Evolutionary conservation across 305 asterid genomes (phyloP).

Genomic region (Solanum chacoense): DNA sequence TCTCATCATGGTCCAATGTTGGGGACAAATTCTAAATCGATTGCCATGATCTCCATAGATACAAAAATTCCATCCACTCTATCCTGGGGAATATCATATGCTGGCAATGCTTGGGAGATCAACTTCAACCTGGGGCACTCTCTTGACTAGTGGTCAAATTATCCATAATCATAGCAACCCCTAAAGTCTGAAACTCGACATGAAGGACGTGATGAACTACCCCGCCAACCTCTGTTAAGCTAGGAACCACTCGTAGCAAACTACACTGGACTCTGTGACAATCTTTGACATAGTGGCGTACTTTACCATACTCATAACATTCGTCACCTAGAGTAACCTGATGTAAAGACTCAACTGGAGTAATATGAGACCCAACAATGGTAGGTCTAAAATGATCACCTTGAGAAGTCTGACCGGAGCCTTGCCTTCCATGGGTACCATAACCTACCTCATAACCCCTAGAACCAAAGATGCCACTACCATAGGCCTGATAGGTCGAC

Average conservation of each 20-base stretch:
- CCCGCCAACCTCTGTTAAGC: rapidly evolving
- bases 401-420: background rate
- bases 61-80: background rate
- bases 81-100: background rate
- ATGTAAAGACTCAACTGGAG: background rate
- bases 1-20: background rate
- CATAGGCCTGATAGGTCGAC: background rate
- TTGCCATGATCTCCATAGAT: background rate
- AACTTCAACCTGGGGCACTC: background rate
- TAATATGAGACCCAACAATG: background rate
- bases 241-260: background rate
- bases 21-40: background rate
- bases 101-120: background rate
- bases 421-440: background rate
- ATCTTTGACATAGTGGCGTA: background rate
- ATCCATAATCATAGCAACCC: too few relatives aligned
- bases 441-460: background rate
- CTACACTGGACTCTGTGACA: background rate
- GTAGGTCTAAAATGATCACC: background rate
- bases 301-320: background rate
- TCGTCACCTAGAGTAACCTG: background rate
- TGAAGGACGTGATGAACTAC: background rate
- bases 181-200: background rate
- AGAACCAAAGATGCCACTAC: background rate
- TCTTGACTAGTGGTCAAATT: too few relatives aligned